phyloP scores from a whole-genome alignment of 768 basidiomycete genomes.

The Phylloporus sp. region DNA sequence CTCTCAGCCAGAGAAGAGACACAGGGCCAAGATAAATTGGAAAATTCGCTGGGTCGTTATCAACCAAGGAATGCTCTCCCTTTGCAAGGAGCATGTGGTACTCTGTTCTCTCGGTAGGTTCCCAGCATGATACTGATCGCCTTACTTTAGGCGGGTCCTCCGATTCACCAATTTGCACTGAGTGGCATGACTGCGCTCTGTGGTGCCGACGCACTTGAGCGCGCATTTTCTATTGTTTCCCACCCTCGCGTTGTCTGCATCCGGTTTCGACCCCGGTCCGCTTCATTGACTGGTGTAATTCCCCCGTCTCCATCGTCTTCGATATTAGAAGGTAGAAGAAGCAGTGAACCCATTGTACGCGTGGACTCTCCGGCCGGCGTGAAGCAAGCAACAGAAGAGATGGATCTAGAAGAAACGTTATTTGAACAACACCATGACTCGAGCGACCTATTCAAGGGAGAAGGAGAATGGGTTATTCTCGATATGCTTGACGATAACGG shows the following conservation, averaged over 20 bases:
- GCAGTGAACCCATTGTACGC: not conserved
- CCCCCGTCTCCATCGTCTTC: conserved; percentile 28
- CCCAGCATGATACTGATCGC: conserved; percentile 1
- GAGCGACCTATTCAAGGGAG: conserved; percentile 13
- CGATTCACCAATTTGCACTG: conserved; percentile 40
- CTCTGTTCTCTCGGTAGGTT: conserved; percentile 16
- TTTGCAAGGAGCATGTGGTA: conserved; percentile 55
- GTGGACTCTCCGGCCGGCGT: not conserved
- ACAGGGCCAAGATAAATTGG: conserved; percentile 53
- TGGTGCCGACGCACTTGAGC: conserved; percentile 42
- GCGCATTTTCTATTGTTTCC: conserved; percentile 19
- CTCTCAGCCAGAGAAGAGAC: conserved; percentile 19
- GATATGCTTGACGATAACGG: conserved; percentile 49
- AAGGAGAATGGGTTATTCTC: conserved; percentile 49
- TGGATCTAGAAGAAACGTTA: not conserved
- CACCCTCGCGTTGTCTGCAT: conserved; percentile 38
- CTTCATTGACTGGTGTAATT: not conserved
- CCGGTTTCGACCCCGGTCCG: conserved; percentile 30
- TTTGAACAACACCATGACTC: not conserved
- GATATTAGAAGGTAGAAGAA: conserved; percentile 11
- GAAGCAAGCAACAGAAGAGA: conserved; percentile 6
- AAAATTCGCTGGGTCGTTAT: conserved; percentile 61
- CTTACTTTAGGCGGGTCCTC: conserved; percentile 34
- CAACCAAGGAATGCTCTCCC: conserved; percentile 47
- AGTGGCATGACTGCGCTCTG: conserved; percentile 40